Evolutionary conservation across 192 early-diverging fungal species (phyloP), one percentile per base, ranked within the genome.

Genomic region (Backusella luteola): DNA sequence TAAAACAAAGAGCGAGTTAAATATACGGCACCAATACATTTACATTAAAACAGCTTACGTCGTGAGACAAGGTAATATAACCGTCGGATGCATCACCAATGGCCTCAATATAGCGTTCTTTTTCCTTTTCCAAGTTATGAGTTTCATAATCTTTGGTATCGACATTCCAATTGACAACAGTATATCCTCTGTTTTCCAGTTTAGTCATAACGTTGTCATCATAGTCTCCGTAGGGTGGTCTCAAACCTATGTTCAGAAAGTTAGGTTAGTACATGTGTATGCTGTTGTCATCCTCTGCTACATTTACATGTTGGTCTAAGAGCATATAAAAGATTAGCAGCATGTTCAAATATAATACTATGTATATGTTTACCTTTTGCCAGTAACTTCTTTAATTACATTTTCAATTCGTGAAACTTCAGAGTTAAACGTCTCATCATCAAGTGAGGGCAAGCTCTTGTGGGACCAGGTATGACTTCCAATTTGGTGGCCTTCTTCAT

Each of bases 391-490:
- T 38, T 63, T 46, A 34, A 70, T 59, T 5, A 67, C 12, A 1
- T 59, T 42, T 75, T 81, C 81, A 66, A 83, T 69, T 5, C 52
- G 42, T 0, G 12, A 73, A 72, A 87, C 79, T 72, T 87, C 85
- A 1, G 9, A 14, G 8, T 32, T 39, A 7, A 84, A 71, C 11
- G 63, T 14, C 0, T 3, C 12, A 3, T 34, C 39, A 46, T 0
- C 38, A 14, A 87, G 26, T 0, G 39, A 77, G 19, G 49, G 35
- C 19, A 89, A 34, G 73, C 88, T 78, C 1, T 35, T 2, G 66
- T 89, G 88, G 17, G 39, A 34, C 73, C 75, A 89, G 23, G 88
- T 86, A 80, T 89, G 88, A 36, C 77, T 82, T 1, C 81, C 88
- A 36, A 89, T 82, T 76, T 89, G 88, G 71, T 74, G 81, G 0